Percentiles rank a stretch among this genome's conserved stretches.
phyloP scores from a whole-genome alignment of 306 rosid species.

The Fagus crenata region DNA sequence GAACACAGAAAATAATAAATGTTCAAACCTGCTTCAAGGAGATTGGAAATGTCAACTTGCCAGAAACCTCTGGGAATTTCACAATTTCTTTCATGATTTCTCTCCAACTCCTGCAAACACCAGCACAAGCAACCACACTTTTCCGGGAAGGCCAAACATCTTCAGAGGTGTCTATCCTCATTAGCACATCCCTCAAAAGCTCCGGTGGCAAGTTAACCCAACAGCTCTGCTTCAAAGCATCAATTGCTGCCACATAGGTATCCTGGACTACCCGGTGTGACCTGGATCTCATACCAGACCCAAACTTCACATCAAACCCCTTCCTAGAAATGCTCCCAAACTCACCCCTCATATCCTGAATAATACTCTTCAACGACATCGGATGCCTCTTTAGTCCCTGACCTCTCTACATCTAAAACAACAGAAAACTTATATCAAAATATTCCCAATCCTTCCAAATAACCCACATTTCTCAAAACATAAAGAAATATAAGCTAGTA shows the following conservation, averaged over 20 bases:
- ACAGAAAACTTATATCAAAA: conserved; percentile 6
- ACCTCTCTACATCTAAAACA: conserved; percentile 10
- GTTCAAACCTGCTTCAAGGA: conserved; percentile 79
- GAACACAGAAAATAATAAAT: background rate
- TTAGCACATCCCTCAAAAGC: conserved; percentile 82
- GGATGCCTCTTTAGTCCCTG: background rate
- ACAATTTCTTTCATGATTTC: conserved; percentile 81
- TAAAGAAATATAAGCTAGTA: conserved; percentile 1
- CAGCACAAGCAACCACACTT: conserved; percentile 80
- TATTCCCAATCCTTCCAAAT: conserved; percentile 19
- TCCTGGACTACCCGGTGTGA: conserved; percentile 68
- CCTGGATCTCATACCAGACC: conserved; percentile 70
- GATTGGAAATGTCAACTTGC: conserved; percentile 84
- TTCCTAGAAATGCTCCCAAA: conserved; percentile 63
- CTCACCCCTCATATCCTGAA: conserved; percentile 60
- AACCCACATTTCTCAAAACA: conserved; percentile 25
- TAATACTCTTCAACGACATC: conserved; percentile 77
- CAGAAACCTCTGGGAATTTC: conserved; percentile 66
- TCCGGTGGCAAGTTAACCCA: conserved; percentile 96
- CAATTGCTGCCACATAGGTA: conserved; percentile 33
- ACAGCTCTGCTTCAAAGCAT: conserved; percentile 87
- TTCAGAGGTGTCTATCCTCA: conserved; percentile 84
- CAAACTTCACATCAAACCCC: conserved; percentile 74
- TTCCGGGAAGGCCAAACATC: conserved; percentile 78
- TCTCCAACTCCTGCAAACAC: conserved; percentile 95